Evolutionary conservation across 768 basidiomycete genomes (phyloP), one percentile per base, ranked within the genome.

Genomic region (Rhizopogon roseolus): DNA sequence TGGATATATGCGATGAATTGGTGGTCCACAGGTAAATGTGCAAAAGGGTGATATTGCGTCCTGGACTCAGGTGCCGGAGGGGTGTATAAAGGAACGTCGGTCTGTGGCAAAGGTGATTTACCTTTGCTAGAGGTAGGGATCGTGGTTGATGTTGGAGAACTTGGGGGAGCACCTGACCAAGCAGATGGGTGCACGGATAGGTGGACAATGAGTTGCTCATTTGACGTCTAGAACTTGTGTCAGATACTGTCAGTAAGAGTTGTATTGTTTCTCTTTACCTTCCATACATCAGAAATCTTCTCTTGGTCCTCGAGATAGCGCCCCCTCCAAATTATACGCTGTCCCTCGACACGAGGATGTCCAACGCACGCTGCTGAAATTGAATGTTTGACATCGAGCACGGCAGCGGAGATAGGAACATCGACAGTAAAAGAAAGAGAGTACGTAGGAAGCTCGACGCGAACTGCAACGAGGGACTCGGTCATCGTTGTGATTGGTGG

Each of bases 111-210:
- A 5, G 58, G 50, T 2, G 44, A 41, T 49, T 53, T 49, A 3
- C 38, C 54, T 45, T 32, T 38, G 40, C 22, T 34, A 5, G 54
- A 37, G 32, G 54, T 36, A 49, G 50, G 37, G 42, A 43, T 52
- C 27, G 56, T 36, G 16, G 56, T 32, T 14, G 60, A 46, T 39
- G 63, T 41, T 14, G 62, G 32, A 49, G 64, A 57, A 38, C 66
- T 68, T 11, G 81, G 85, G 27, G 86, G 85, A 11, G 68, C 57
- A 22, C 76, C 69, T 39, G 76, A 75, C 90, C 90, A 92, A 50
- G 85, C 85, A 27, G 85, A 86, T 22, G 87, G 85, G 63, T 86
- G 84, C n/a, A 92, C 88, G 13, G 88, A 84, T 19, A 92, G 75
- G 68, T 90, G 90, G 41, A 91, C 73, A 53, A 83, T 75, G 41